phyloP scores from a whole-genome alignment of 1,284 basidiomycete genomes.

The Apiotrichum sp. region DNA sequence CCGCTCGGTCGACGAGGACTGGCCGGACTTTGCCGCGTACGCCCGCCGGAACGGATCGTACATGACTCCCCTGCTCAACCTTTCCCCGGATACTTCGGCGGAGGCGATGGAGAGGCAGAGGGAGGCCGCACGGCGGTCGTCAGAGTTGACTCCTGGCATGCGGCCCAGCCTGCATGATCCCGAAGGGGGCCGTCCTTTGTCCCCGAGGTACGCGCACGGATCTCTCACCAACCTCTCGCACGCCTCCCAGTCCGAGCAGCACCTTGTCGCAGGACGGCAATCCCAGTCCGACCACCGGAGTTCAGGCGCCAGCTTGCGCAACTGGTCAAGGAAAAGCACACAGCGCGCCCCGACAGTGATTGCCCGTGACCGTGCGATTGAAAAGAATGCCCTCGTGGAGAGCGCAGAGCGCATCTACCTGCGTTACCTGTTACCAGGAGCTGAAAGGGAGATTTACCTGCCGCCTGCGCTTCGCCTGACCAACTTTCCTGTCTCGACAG shows the following conservation, averaged over 20 bases:
- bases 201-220: background rate
- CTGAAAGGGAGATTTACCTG: constrained; percentile 82
- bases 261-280: background rate
- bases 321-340: constrained; percentile 46
- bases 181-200: background rate
- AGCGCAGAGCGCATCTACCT: constrained; percentile 93
- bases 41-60: constrained; percentile 53
- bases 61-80: constrained; percentile 65
- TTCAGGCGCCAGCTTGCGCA: constrained; percentile 5
- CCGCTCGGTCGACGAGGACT: constrained; percentile 83
- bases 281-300: background rate
- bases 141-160: constrained; percentile 1
- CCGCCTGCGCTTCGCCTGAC: constrained; percentile 52
- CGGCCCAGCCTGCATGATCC: constrained; percentile 27
- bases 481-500: constrained; percentile 53
- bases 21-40: constrained; percentile 94
- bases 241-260: background rate
- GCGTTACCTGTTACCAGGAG: constrained; percentile 68
- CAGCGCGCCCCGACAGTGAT: constrained; percentile 70
- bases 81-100: constrained; percentile 9
- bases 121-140: constrained; percentile 11
- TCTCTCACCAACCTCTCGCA: background rate
- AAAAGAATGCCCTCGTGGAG: constrained; percentile 78
- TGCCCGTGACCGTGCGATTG: constrained; percentile 82
- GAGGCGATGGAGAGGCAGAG: background rate